These are phyloP conservation scores for Diaporthe capsici DNA, from an alignment of 2,329 filamentous ascomycete species.

Conservation along the genomic window DNA sequence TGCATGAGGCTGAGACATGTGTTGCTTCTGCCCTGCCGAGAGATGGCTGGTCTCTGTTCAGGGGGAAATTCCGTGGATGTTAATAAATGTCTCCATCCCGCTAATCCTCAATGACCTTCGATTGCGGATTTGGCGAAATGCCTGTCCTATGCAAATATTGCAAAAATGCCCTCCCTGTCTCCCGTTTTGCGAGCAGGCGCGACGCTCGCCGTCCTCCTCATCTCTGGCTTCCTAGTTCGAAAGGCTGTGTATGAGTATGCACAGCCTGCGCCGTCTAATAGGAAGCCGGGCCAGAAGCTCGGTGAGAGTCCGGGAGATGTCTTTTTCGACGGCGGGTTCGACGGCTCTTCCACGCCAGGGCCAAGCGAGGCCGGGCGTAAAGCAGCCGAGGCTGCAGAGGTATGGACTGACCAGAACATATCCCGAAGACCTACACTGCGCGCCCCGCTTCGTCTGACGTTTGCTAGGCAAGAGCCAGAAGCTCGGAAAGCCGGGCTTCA, in stretches of 20 bases:
- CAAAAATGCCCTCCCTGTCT: background rate
- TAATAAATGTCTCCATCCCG: background rate
- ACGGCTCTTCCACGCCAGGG: background rate
- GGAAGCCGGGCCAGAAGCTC: background rate
- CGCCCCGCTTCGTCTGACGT: background rate
- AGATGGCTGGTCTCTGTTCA: background rate
- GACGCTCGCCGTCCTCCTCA: background rate
- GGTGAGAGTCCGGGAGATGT: background rate
- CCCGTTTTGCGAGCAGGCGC: background rate
- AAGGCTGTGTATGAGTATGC: background rate
- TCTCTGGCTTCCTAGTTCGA: background rate
- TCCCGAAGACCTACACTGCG: background rate
- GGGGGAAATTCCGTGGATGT: background rate
- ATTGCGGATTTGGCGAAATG: no score
- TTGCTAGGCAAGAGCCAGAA: constrained; percentile 7
- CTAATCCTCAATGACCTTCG: background rate
- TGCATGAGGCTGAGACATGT: background rate
- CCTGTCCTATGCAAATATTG: background rate
- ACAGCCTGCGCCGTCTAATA: background rate
- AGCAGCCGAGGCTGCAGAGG: constrained; percentile 2
- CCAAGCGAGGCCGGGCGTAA: background rate
- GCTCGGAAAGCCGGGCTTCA: background rate
- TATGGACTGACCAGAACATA: background rate
- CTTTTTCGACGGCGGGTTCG: background rate
- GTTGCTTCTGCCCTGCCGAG: background rate